phyloP scores from a whole-genome alignment of 371 early-diverging fungal genomes.

The Amoeboradix gromovi region DNA sequence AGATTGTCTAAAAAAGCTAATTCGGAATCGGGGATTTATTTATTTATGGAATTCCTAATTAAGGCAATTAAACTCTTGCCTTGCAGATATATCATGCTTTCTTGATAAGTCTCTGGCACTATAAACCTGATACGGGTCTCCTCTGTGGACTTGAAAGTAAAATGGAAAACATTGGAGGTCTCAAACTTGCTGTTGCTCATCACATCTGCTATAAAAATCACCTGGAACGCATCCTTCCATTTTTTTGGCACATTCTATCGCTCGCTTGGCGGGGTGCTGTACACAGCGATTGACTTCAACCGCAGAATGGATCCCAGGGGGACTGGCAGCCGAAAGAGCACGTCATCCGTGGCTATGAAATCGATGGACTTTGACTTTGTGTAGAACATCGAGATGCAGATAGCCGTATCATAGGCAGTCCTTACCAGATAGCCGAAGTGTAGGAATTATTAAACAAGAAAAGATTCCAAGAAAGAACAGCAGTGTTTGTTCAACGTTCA shows the following conservation, averaged over 20 bases:
- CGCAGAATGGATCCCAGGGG: constrained; percentile 49
- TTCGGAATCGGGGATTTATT: no score
- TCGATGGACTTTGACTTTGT: constrained; percentile 17
- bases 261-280: constrained; percentile 16
- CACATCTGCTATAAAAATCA: constrained; percentile 27
- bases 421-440: constrained; percentile 19
- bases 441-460: no score
- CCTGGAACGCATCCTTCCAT: constrained; percentile 8
- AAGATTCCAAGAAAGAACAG: no score
- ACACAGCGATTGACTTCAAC: constrained; percentile 34
- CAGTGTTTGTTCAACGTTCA: no score
- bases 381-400: constrained; percentile 33
- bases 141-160: constrained; percentile 28
- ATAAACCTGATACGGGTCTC: constrained; percentile 6
- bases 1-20: no score
- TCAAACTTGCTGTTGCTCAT: constrained; percentile 18
- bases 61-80: no score
- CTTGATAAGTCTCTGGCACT: constrained; percentile 13
- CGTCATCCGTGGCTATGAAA: constrained; percentile 53
- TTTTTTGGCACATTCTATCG: constrained; percentile 35
- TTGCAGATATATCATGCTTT: constrained; percentile 1
- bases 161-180: constrained; percentile 52
- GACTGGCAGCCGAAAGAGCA: constrained; percentile 58
- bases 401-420: constrained; percentile 29
- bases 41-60: no score